Evolutionary conservation across 2,329 filamentous ascomycete species (phyloP).

Genomic region (Lasiodiplodia theobromae): DNA sequence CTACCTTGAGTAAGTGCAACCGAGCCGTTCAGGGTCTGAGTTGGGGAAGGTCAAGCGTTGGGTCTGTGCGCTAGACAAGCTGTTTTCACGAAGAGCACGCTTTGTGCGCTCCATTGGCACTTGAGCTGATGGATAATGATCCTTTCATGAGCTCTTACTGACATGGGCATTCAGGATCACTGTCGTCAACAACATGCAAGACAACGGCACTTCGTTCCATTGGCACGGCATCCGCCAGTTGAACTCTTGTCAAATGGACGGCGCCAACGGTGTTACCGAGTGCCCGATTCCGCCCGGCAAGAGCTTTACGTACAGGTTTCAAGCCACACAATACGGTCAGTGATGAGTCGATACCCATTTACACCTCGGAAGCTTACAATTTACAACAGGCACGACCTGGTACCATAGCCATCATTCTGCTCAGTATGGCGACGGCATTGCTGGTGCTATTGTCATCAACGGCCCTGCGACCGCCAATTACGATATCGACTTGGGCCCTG

Average conservation of each 20-base stretch:
- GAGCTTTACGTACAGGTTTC: constrained; percentile 61
- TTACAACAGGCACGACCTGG: constrained; percentile 34
- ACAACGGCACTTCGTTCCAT: constrained; percentile 69
- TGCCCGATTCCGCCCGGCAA: constrained; percentile 40
- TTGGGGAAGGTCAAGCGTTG: neutral
- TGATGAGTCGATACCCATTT: constrained; percentile 1
- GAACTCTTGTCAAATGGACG: constrained; percentile 63
- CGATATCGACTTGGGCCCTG: constrained; percentile 47
- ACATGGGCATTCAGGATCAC: constrained; percentile 28
- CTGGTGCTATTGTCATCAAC: constrained; percentile 50
- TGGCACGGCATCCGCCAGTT: constrained; percentile 68
- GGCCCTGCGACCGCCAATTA: constrained; percentile 48
- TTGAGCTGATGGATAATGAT: neutral
- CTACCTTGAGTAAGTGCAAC: constrained; percentile 44
- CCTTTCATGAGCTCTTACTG: constrained; percentile 7
- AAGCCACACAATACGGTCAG: constrained; percentile 53
- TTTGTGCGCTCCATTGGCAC: neutral
- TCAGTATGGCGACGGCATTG: constrained; percentile 46
- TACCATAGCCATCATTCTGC: constrained; percentile 42
- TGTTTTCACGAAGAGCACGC: neutral
- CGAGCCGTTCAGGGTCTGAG: neutral
- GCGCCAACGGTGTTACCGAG: constrained; percentile 58
- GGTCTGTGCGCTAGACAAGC: neutral
- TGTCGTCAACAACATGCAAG: constrained; percentile 60
- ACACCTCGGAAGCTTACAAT: neutral